phyloP scores from a whole-genome alignment of 164 flowering plant species.

The Vitis rotundifolia region DNA sequence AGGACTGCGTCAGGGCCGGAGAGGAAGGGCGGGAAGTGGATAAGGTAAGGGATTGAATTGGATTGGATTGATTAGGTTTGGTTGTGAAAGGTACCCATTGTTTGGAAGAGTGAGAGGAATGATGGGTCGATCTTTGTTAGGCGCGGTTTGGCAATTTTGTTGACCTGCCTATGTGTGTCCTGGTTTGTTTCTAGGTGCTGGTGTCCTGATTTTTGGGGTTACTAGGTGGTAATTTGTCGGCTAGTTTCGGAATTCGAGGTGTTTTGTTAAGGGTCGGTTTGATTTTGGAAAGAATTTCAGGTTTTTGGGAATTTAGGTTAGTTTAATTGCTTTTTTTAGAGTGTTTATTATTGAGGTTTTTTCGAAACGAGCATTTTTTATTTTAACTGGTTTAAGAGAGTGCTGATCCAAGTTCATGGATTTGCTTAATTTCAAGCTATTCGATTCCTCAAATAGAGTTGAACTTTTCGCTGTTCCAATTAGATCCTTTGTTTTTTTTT shows the following conservation, averaged over 20 bases:
- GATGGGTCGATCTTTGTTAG: slow-evolving; percentile 17
- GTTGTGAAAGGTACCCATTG: slow-evolving; percentile 16
- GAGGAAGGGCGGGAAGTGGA: slow-evolving; percentile 21
- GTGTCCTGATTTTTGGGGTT: background rate
- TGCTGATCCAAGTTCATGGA: background rate
- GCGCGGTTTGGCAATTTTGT: background rate
- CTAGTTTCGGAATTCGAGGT: too few species aligned
- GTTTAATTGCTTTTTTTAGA: background rate
- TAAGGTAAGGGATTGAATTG: slow-evolving; percentile 17
- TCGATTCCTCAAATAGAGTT: background rate
- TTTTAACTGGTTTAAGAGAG: background rate
- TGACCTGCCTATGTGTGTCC: background rate
- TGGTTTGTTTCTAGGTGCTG: background rate
- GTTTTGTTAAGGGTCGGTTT: background rate
- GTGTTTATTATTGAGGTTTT: background rate
- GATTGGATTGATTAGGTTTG: background rate
- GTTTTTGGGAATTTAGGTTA: background rate
- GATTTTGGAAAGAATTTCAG: background rate
- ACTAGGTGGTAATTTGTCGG: background rate
- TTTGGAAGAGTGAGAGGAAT: background rate
- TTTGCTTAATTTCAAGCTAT: background rate
- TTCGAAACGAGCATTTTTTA: background rate
- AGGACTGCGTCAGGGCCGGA: slow-evolving; percentile 2
- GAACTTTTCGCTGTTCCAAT: background rate
- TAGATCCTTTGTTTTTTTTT: background rate